Evolutionary conservation across 2,329 filamentous ascomycete genomes (phyloP).

Genomic region (Atkinsonella hypoxylon): DNA sequence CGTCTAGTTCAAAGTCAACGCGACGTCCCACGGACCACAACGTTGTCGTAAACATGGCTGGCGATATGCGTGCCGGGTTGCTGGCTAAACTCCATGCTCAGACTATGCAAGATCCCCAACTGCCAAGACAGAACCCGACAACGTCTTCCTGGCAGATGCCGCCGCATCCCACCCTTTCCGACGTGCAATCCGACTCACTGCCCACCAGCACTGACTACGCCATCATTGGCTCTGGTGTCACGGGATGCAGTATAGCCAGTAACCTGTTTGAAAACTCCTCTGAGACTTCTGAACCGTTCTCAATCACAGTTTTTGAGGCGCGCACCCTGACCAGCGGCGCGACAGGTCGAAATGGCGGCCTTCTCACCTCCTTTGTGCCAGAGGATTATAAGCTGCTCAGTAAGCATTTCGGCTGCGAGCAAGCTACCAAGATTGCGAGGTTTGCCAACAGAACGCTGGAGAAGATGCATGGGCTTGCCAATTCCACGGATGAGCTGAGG

Average conservation of each 20-base stretch:
- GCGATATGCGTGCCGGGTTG: neutral
- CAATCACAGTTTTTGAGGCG: constrained; percentile 16
- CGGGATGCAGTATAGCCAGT: constrained; percentile 17
- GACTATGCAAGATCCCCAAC: constrained; percentile 11
- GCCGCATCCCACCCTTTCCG: constrained; percentile 12
- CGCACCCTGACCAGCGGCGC: constrained; percentile 17
- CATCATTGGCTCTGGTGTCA: constrained; percentile 21
- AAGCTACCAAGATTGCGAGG: constrained; percentile 27
- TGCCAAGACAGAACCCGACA: constrained; percentile 15
- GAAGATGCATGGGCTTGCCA: constrained; percentile 9
- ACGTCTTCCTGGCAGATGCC: constrained; percentile 16
- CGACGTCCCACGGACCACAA: no score
- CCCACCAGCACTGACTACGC: constrained; percentile 12
- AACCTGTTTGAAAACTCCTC: constrained; percentile 12
- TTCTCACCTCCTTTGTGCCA: constrained; percentile 21
- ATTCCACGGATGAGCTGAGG: constrained; percentile 8
- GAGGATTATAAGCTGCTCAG: constrained; percentile 24
- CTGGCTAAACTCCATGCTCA: constrained; percentile 4
- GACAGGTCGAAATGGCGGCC: constrained; percentile 20
- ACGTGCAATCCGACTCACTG: constrained; percentile 12
- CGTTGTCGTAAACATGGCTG: neutral
- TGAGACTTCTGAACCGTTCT: neutral
- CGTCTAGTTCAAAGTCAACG: no score
- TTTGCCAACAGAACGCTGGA: constrained; percentile 30
- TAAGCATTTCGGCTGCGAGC: constrained; percentile 17